phyloP scores from a whole-genome alignment of 371 early-diverging fungal genomes.

The Sporodiniella umbellata region DNA sequence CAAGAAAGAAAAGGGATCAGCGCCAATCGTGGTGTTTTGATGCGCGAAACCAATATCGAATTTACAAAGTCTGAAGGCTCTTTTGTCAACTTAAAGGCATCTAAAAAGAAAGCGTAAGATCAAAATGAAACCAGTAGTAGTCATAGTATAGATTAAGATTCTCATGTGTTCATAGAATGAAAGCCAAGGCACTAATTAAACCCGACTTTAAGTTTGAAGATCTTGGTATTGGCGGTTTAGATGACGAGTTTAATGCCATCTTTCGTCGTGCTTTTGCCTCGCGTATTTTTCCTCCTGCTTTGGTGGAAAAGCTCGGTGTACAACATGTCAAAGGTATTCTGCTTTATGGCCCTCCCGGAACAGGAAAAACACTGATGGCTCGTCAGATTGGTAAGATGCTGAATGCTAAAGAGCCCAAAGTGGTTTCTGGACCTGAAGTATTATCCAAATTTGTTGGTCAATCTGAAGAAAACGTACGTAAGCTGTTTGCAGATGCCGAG shows the following conservation, averaged over 20 bases:
- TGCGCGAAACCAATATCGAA: slow-evolving; percentile 65
- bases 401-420: slow-evolving; percentile 94
- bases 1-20: slow-evolving; percentile 7
- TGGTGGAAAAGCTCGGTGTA: slow-evolving; percentile 96
- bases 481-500: slow-evolving; percentile 98
- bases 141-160: background rate
- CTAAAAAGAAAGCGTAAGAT: slow-evolving; percentile 53
- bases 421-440: slow-evolving; percentile 99
- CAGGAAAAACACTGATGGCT: slow-evolving; percentile 99
- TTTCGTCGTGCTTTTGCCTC: slow-evolving; percentile 99
- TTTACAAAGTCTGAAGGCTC: slow-evolving; percentile 72
- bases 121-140: background rate
- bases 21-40: slow-evolving; percentile 68
- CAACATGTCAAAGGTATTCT: slow-evolving; percentile 91
- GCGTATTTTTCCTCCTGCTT: slow-evolving; percentile 95
- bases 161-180: slow-evolving; percentile 28
- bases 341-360: slow-evolving; percentile 96
- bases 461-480: slow-evolving; percentile 98
- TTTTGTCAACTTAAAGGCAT: slow-evolving; percentile 71
- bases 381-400: slow-evolving; percentile 99
- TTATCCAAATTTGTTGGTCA: slow-evolving; percentile 99
- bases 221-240: slow-evolving; percentile 99
- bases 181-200: slow-evolving; percentile 73
- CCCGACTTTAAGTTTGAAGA: slow-evolving; percentile 98
- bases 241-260: slow-evolving; percentile 95